Percentiles rank a stretch among this genome's conserved stretches.
phyloP scores from a whole-genome alignment of 805 yeast species.

The Ascoidea tarda region DNA sequence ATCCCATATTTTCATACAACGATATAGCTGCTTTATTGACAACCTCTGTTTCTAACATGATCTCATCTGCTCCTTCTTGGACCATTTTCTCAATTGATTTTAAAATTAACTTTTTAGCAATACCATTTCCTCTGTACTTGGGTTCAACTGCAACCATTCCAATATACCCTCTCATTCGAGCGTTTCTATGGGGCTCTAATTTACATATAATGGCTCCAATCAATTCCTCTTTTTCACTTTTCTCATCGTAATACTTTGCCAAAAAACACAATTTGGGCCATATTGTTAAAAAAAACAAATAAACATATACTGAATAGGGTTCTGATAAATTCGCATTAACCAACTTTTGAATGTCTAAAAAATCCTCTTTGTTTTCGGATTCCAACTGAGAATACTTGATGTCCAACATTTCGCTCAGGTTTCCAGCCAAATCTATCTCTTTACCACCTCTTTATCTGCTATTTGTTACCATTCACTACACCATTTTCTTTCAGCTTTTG shows the following conservation, averaged over 20 bases:
- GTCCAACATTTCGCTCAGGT: neutral
- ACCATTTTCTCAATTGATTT: slow-evolving; percentile 53
- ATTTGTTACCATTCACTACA: too few relatives aligned
- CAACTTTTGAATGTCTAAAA: slow-evolving; percentile 36
- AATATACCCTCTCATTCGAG: slow-evolving; percentile 75
- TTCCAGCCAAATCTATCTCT: too few relatives aligned
- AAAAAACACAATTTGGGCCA: slow-evolving; percentile 81
- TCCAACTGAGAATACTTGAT: slow-evolving; percentile 14
- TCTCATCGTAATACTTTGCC: slow-evolving; percentile 28
- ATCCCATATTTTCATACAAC: slow-evolving; percentile 66
- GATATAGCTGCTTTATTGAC: slow-evolving; percentile 56
- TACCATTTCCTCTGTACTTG: slow-evolving; percentile 59
- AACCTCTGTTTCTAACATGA: slow-evolving; percentile 88
- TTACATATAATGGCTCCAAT: slow-evolving; percentile 84
- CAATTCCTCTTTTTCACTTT: slow-evolving; percentile 19
- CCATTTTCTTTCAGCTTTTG: too few relatives aligned
- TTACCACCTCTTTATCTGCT: too few relatives aligned
- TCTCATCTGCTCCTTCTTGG: slow-evolving; percentile 62
- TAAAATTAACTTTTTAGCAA: slow-evolving; percentile 62
- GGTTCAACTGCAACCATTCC: slow-evolving; percentile 90
- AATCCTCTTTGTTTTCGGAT: slow-evolving; percentile 22
- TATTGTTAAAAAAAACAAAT: slow-evolving; percentile 73
- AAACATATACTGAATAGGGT: slow-evolving; percentile 89
- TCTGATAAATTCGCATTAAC: slow-evolving; percentile 72
- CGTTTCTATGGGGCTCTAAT: slow-evolving; percentile 60